Evolutionary conservation across 2,329 filamentous ascomycete species (phyloP).

Genomic region (Aspergillus persii): DNA sequence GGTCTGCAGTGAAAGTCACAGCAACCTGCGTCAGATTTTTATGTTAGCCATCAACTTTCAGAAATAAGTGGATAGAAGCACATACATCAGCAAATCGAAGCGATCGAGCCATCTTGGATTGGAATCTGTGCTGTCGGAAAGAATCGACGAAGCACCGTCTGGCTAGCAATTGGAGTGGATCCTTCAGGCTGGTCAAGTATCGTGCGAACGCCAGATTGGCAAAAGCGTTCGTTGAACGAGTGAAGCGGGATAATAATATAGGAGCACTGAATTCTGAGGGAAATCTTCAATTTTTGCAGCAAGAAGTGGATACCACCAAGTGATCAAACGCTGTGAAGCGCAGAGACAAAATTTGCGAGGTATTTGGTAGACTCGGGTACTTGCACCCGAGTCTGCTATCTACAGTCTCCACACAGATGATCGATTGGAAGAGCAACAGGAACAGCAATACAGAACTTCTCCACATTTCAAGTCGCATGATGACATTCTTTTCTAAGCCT

Average conservation of each 20-base stretch:
- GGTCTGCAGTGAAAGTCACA: conserved; percentile 28
- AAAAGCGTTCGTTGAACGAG: not conserved
- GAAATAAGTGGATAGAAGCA: not conserved
- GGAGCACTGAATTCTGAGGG: too few relatives aligned
- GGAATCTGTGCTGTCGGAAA: not conserved
- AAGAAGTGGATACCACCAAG: not conserved
- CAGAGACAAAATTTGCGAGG: not conserved
- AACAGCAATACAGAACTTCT: not conserved
- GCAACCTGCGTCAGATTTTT: conserved; percentile 19
- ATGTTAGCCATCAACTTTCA: not conserved
- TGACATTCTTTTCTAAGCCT: not conserved
- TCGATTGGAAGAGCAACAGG: not conserved
- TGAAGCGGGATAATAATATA: not conserved
- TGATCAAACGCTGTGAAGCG: not conserved
- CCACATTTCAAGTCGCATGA: not conserved
- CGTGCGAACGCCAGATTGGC: not conserved
- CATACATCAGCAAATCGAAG: conserved; percentile 13
- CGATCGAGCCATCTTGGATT: not conserved
- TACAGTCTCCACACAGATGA: not conserved
- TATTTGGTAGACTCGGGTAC: conserved; percentile 1
- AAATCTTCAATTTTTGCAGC: not conserved
- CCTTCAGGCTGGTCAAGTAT: not conserved
- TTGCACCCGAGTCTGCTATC: not conserved
- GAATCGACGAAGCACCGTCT: not conserved
- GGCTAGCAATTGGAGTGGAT: not conserved